Evolutionary conservation across 176 grass and related monocot genomes (phyloP), one percentile per base, ranked within the genome.

Genomic region (Hsuehochloa calcarea): DNA sequence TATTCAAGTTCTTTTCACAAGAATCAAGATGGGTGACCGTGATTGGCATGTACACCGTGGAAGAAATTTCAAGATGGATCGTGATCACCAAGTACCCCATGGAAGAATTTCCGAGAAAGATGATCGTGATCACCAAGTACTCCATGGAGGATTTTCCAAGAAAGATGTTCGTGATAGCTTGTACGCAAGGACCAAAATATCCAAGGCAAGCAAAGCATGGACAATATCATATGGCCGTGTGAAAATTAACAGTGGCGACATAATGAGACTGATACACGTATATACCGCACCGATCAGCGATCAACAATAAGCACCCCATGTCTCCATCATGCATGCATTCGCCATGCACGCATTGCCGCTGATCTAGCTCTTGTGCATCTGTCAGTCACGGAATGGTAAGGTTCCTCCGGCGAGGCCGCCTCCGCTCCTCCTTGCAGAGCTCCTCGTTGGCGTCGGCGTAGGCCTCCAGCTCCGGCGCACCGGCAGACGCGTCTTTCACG

Each of bases 341-440:
- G n/a, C 23, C 45, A 55, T 29, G 62, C 46, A 8, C 50, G 50
- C 35, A 31, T n/a, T 37, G 46, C 27, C 3, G 13, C 1, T 7
- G 9, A 22, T 68, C 19, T 54, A 45, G 51, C 5, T 11, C 37
- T 39, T 23, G 66, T 83, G 72, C 74, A 52, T 19, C 34, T 12
- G 4, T 7, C 10, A 11, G 25, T 92, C 86, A 89, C 65, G 72
- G 72, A 3, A 85, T 59, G 16, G 88, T 85, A 9, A 71, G 47
- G 27, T 87, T 90, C 64, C 85, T 78, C 81, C 67, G 70, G 71
- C 85, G 91, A 29, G 56, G 38, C 70, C 40, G 71, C 85, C 66
- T 77, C 87, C 52, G 77, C 66, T 85, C 77, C 70, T 87, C 87
- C 68, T 74, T 41, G 74, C 73, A 31, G 3, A 87, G 58, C 66